phyloP scores from a whole-genome alignment of 441 rosid genomes.

The Capsella rubella region DNA sequence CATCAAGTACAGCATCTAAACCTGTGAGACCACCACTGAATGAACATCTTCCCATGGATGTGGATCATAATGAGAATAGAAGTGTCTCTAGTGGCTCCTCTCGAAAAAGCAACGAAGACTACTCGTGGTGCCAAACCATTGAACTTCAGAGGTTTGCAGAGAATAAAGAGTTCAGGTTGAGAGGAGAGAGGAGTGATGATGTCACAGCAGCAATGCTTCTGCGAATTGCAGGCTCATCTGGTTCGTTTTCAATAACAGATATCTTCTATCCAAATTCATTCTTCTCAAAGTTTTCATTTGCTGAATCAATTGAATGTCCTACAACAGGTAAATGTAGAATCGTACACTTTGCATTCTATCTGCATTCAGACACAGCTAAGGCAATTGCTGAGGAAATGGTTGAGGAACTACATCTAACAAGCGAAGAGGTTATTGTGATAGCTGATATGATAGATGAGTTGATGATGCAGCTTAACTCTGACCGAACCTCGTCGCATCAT shows the following conservation, averaged over 20 bases:
- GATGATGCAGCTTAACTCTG: slow-evolving; percentile 59
- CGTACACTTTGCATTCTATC: slow-evolving; percentile 68
- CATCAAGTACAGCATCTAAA: slow-evolving; percentile 41
- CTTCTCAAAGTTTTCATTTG: slow-evolving; percentile 14
- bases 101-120: slow-evolving; percentile 37
- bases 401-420: slow-evolving; percentile 62
- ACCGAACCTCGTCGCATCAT: slow-evolving; percentile 44
- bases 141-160: slow-evolving; percentile 54
- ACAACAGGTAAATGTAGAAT: slow-evolving; percentile 59
- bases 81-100: slow-evolving; percentile 28
- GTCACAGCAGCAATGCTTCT: slow-evolving; percentile 60
- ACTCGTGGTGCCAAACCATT: slow-evolving; percentile 35
- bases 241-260: slow-evolving; percentile 35
- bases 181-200: slow-evolving; percentile 63
- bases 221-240: slow-evolving; percentile 57
- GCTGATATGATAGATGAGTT: slow-evolving; percentile 67
- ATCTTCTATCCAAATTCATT: neutral
- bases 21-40: slow-evolving; percentile 44
- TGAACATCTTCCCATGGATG: slow-evolving; percentile 68
- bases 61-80: slow-evolving; percentile 57
- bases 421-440: slow-evolving; percentile 68
- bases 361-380: slow-evolving; percentile 66
- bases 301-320: slow-evolving; percentile 25
- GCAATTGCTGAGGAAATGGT: slow-evolving; percentile 74
- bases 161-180: slow-evolving; percentile 59